Percentiles rank a stretch among this genome's conserved stretches.
These are phyloP conservation scores for Zanthoxylum bungeanum DNA, from an alignment of 345 rosid species.

Conservation along the genomic window DNA sequence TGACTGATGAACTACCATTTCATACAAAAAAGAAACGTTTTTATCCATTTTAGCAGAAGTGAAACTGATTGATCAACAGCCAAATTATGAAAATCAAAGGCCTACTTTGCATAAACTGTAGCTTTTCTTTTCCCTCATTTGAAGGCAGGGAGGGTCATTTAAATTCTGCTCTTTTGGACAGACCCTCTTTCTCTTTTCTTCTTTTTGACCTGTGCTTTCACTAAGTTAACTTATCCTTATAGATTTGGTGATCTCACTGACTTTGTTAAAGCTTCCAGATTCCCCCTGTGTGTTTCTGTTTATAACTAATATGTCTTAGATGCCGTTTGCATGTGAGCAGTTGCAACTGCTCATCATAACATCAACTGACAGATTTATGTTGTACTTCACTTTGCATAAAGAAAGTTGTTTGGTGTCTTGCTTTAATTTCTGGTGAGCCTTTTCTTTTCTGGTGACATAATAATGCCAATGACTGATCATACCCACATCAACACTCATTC, in stretches of 20 bases:
- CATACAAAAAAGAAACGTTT: neutral
- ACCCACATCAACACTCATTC: conserved; percentile 10
- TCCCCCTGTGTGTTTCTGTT: neutral
- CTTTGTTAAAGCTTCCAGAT: conserved; percentile 8
- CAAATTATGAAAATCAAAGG: neutral
- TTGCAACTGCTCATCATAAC: conserved; percentile 48
- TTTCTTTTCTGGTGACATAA: conserved; percentile 12
- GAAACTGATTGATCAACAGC: conserved; percentile 18
- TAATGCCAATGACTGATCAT: conserved; percentile 6
- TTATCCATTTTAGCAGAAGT: conserved; percentile 5
- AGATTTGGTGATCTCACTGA: neutral
- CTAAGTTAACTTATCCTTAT: neutral
- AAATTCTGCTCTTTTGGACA: conserved; percentile 6
- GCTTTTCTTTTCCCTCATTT: neutral
- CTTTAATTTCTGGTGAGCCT: conserved; percentile 24
- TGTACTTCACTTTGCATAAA: conserved; percentile 21
- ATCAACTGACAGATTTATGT: conserved; percentile 1
- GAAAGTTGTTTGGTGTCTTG: conserved; percentile 11
- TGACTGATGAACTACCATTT: conserved; percentile 13
- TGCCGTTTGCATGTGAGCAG: conserved; percentile 38
- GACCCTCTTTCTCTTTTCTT: neutral
- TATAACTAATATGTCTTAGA: conserved; percentile 9
- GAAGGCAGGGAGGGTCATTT: neutral
- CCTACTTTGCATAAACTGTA: neutral
- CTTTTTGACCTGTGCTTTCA: conserved; percentile 24